Conservation (phyloP, 2,329 filamentous ascomycete species). For the Thielaviopsis populi region DNA sequence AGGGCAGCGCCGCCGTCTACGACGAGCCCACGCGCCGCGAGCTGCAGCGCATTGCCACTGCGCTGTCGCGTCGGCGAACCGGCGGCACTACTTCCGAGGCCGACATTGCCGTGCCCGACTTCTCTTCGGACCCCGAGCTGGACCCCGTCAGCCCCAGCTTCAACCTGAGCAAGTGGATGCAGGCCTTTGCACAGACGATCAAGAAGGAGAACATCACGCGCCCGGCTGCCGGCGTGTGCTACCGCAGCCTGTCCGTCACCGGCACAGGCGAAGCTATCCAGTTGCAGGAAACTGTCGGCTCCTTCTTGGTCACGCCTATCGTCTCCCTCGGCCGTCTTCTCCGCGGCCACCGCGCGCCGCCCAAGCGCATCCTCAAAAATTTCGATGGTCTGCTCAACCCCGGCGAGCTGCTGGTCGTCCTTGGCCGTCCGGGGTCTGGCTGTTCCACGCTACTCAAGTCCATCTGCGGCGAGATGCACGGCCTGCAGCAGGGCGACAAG, state of each 20-base stretch:
- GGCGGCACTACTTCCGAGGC: conserved; percentile 19
- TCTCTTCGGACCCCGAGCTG: conserved; percentile 23
- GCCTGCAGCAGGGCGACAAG: conserved; percentile 35
- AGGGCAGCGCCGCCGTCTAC: conserved; percentile 12
- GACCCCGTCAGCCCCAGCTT: conserved; percentile 28
- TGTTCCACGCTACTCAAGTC: conserved; percentile 51
- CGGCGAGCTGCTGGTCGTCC: conserved; percentile 54
- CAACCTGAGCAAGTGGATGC: conserved; percentile 30
- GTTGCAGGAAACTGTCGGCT: conserved; percentile 51
- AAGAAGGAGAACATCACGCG: conserved; percentile 40
- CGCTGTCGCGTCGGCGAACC: conserved; percentile 25
- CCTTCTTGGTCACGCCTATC: conserved; percentile 42
- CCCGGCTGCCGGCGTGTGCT: conserved; percentile 44
- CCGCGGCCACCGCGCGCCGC: conserved; percentile 24
- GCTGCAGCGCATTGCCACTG: conserved; percentile 28
- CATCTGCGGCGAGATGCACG: conserved; percentile 43
- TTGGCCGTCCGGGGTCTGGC: conserved; percentile 50
- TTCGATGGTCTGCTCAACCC: conserved; percentile 50
- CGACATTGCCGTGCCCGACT: conserved; percentile 4
- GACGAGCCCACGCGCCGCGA: conserved; percentile 25
- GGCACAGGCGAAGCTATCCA: conserved; percentile 53
- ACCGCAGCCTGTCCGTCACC: conserved; percentile 49
- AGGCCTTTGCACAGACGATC: conserved; percentile 28
- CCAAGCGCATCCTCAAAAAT: conserved; percentile 44
- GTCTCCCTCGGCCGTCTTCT: conserved; percentile 25